Evolutionary conservation across 495 filamentous ascomycete species (phyloP).

Genomic region (Neurospora pannonica): DNA sequence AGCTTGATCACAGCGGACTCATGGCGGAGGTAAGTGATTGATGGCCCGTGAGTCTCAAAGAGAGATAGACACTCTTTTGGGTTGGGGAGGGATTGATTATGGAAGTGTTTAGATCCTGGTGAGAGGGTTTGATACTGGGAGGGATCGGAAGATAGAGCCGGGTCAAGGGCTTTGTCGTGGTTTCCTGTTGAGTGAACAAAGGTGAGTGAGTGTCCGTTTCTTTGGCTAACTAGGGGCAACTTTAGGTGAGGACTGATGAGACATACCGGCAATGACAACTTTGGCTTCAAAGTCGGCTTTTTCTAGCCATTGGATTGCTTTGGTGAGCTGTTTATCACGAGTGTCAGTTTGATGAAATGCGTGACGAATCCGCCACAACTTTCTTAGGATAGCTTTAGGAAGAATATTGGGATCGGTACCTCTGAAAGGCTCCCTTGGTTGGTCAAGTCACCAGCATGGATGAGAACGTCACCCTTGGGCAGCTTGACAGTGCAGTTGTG

Average conservation of each 20-base stretch:
- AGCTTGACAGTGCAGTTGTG: slow-evolving; percentile 61
- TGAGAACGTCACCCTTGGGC: slow-evolving; percentile 77
- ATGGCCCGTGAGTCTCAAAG: slow-evolving; percentile 37
- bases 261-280: slow-evolving; percentile 71
- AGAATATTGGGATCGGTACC: slow-evolving; percentile 6
- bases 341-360: not conserved
- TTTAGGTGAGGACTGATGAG: slow-evolving; percentile 6
- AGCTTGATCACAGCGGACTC: slow-evolving; percentile 49
- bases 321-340: slow-evolving; percentile 20
- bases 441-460: slow-evolving; percentile 84
- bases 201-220: not conserved
- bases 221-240: not conserved
- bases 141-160: slow-evolving; percentile 44
- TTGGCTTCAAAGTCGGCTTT: slow-evolving; percentile 70
- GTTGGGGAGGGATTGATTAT: slow-evolving; percentile 50
- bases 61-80: slow-evolving; percentile 46
- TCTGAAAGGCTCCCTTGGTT: slow-evolving; percentile 60
- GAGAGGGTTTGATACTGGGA: not conserved
- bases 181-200: slow-evolving; percentile 44
- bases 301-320: slow-evolving; percentile 66
- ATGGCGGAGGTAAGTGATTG: slow-evolving; percentile 59
- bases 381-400: not conserved
- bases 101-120: slow-evolving; percentile 24
- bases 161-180: slow-evolving; percentile 69
- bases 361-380: not conserved